Evolutionary conservation across 345 rosid genomes (phyloP), one percentile per base, ranked within the genome.

Genomic region (Acer yangbiense): DNA sequence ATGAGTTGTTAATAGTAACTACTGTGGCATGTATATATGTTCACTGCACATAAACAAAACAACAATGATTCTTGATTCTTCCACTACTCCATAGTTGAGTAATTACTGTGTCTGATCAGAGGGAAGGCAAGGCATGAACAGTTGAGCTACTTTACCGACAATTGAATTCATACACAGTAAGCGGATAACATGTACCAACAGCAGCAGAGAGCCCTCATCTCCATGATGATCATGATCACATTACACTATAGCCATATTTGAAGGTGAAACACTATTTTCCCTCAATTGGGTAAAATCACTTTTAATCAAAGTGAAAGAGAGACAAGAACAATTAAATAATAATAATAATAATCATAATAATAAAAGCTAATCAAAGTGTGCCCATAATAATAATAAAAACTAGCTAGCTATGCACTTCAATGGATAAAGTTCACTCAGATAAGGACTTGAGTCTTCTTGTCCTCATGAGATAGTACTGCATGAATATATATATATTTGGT

Each of bases 131-230:
- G 39, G 5, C 68, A 72, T 72, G 67, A 78, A 65, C 69, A 68
- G 73, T 71, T 70, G 66, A 71, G 80, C 83, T 9, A 78, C 83
- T 77, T 67, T 74, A 60, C 82, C 86, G 79, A 79, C 81, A 77
- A 75, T 3, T 35, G 70, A 75, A 80, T 85, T 82, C 76, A 75
- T 65, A 76, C 78, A 83, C 79, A 82, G 86, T 48, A n/a, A 79
- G 68, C 69, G 82, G 89, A 87, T 86, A 78, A 48, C 55, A 29
- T 77, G 70, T 10, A 65, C 46, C 46, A 43, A 9, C 46, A 46
- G 68, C 72, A 75, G 23, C n/a, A 68, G 72, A 20, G 54, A 72
- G 76, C 10, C 20, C 68, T 75, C 80, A 71, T 14, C 55, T 4
- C 3, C 55, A 54, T 54, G 58, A 27, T 76, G 73, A 65, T 76